Evolutionary conservation across 805 yeast species (phyloP).

Genomic region (Ogataea pilisensis): DNA sequence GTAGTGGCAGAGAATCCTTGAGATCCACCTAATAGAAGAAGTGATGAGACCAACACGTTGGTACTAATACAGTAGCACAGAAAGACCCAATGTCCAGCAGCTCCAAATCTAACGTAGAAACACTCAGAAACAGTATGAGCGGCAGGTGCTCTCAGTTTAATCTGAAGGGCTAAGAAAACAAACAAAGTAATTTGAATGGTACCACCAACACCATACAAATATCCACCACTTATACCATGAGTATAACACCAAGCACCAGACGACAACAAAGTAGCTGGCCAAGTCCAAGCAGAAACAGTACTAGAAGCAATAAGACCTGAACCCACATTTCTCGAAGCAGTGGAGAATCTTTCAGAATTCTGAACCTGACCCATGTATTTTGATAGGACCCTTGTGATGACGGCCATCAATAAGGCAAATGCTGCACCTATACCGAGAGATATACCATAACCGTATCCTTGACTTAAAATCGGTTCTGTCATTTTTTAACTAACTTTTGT

Average conservation of each 20-base stretch:
- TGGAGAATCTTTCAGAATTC: constrained; percentile 38
- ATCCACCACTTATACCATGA: constrained; percentile 40
- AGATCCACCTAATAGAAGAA: constrained; percentile 41
- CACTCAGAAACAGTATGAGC: constrained; percentile 42
- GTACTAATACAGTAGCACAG: constrained; percentile 34
- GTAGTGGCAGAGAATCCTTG: constrained; percentile 38
- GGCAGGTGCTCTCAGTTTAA: constrained; percentile 38
- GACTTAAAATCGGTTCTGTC: constrained; percentile 25
- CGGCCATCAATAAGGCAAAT: constrained; percentile 40
- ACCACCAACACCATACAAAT: constrained; percentile 35
- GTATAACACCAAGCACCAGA: constrained; percentile 38
- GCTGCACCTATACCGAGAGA: constrained; percentile 41
- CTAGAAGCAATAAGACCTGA: constrained; percentile 42
- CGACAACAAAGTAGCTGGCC: constrained; percentile 39
- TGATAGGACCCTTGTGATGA: constrained; percentile 34
- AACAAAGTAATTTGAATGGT: constrained; percentile 36
- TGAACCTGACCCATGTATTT: constrained; percentile 35
- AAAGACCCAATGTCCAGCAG: constrained; percentile 33
- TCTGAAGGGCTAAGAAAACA: constrained; percentile 35
- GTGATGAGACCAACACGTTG: constrained; percentile 34
- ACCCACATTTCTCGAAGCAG: constrained; percentile 38
- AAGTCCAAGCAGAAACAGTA: constrained; percentile 45
- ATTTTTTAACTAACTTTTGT: background rate
- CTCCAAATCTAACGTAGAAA: constrained; percentile 36
- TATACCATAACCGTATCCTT: constrained; percentile 39